These are phyloP conservation scores for Acer negundo DNA, from an alignment of 345 rosid genomes.

Conservation along the genomic window DNA sequence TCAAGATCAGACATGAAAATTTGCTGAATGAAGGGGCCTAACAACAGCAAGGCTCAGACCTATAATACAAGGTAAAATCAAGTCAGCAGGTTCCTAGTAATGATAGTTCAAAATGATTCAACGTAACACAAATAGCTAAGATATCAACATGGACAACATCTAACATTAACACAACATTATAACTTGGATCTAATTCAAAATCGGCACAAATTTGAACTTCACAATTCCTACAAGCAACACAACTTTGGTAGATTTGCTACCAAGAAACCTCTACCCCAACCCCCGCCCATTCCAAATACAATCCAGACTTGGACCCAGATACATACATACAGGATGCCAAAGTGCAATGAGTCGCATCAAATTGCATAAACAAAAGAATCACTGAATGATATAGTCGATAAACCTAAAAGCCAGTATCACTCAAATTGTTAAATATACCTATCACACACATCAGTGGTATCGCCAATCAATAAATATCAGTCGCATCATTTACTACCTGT, in stretches of 20 bases:
- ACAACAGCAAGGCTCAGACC: conserved; percentile 51
- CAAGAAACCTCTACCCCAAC: too few relatives aligned
- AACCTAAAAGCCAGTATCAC: not conserved
- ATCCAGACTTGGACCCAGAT: not conserved
- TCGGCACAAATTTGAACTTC: not conserved
- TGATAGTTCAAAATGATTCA: not conserved
- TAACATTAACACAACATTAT: not conserved
- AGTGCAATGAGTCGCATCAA: too few relatives aligned
- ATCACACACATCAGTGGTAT: not conserved
- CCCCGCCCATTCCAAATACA: not conserved
- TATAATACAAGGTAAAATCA: conserved; percentile 14
- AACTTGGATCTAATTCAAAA: not conserved
- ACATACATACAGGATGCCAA: not conserved
- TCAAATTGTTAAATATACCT: not conserved
- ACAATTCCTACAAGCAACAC: not conserved
- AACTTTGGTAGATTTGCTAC: not conserved
- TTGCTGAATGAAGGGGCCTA: conserved; percentile 35
- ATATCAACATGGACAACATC: not conserved
- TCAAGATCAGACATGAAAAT: conserved; percentile 87
- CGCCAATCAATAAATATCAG: not conserved
- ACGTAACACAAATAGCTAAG: not conserved
- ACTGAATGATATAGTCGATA: too few relatives aligned
- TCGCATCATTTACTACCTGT: not conserved
- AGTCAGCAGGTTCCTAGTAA: not conserved
- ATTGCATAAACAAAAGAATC: too few relatives aligned